Conservation (phyloP, 768 basidiomycete genomes). For the Leccinellum albellum region DNA sequence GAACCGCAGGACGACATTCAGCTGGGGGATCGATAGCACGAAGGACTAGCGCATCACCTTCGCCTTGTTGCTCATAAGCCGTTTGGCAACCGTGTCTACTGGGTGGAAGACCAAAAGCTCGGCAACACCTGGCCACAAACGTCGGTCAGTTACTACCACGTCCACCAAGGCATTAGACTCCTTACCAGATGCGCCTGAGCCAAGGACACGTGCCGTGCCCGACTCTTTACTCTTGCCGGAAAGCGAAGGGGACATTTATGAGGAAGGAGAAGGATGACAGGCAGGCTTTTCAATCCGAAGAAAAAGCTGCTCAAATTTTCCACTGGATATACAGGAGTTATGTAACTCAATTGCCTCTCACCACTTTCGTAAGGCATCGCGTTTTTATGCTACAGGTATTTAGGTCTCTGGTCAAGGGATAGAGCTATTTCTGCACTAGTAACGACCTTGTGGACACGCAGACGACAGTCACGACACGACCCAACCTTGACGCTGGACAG, state of each 20-base stretch:
- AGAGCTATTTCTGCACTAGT: neutral
- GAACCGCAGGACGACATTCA: neutral
- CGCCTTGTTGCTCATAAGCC: slow-evolving; percentile 95
- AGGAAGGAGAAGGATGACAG: neutral
- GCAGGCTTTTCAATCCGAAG: neutral
- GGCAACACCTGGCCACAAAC: slow-evolving; percentile 64
- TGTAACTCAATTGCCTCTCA: slow-evolving; percentile 12
- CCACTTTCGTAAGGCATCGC: slow-evolving; percentile 9
- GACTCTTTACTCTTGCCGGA: slow-evolving; percentile 68
- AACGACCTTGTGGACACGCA: neutral
- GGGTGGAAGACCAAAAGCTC: slow-evolving; percentile 96
- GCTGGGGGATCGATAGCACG: neutral
- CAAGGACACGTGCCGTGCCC: slow-evolving; percentile 83
- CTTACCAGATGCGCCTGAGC: slow-evolving; percentile 87
- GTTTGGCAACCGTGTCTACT: slow-evolving; percentile 97
- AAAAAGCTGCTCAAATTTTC: slow-evolving; percentile 1
- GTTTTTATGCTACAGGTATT: neutral
- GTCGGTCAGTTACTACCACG: neutral
- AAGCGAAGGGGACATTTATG: slow-evolving; percentile 45
- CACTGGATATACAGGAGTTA: slow-evolving; percentile 18
- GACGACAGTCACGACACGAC: neutral
- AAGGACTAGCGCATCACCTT: slow-evolving; percentile 43
- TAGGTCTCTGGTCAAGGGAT: neutral
- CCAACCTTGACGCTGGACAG: neutral
- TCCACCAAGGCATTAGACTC: neutral